phyloP scores from a whole-genome alignment of 192 early-diverging fungal genomes.

The Coemansia sp. region DNA sequence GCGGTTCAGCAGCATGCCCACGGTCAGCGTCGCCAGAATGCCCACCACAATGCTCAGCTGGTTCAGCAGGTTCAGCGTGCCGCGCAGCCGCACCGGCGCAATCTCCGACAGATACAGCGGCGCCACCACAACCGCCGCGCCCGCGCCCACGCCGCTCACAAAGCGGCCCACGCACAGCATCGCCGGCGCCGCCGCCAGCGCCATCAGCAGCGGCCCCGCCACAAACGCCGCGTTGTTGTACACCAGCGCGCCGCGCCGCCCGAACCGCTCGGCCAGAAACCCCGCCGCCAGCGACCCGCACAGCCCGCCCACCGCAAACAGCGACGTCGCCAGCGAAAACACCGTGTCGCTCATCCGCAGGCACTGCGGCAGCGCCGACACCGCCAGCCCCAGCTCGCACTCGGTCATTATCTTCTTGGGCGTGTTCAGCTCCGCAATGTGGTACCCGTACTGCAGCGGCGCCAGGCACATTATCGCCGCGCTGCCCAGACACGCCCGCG shows the following conservation, averaged over 20 bases:
- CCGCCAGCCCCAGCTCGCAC: constrained; percentile 24
- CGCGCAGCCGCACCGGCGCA: constrained; percentile 65
- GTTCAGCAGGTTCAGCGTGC: constrained; percentile 74
- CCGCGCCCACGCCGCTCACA: constrained; percentile 73
- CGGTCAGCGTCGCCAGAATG: constrained; percentile 68
- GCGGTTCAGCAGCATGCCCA: constrained; percentile 63
- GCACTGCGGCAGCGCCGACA: constrained; percentile 56
- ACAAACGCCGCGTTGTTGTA: constrained; percentile 62
- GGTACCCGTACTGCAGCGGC: constrained; percentile 54
- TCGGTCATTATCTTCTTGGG: constrained; percentile 39
- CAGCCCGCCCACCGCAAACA: constrained; percentile 49
- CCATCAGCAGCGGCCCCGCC: constrained; percentile 65
- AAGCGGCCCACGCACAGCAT: constrained; percentile 67
- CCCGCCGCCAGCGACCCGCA: constrained; percentile 72
- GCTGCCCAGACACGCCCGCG: constrained; percentile 34
- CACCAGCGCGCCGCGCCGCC: constrained; percentile 67
- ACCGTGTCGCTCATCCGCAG: constrained; percentile 68
- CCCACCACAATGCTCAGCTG: constrained; percentile 85
- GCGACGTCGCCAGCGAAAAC: constrained; percentile 50
- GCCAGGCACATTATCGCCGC: constrained; percentile 32
- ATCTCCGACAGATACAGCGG: constrained; percentile 84
- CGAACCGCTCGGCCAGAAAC: constrained; percentile 62
- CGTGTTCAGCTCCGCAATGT: constrained; percentile 54
- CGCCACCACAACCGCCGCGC: constrained; percentile 70
- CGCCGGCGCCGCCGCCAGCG: constrained; percentile 52